phyloP scores from a whole-genome alignment of 306 rosid genomes.

The Rosa multiflora region DNA sequence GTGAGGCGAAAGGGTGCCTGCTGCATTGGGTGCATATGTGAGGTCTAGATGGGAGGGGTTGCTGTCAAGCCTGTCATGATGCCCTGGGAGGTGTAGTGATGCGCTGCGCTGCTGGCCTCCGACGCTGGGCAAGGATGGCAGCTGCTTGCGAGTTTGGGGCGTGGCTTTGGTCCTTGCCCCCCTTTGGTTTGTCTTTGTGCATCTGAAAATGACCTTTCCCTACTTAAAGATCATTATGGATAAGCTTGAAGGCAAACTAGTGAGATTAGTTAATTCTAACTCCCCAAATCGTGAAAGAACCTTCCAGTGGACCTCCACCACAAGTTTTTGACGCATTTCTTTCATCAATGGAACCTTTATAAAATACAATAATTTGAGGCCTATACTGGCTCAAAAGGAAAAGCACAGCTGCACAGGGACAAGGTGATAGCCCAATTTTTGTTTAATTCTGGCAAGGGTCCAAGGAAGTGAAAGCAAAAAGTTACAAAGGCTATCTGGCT shows the following conservation, averaged over 20 bases:
- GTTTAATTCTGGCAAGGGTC: neutral
- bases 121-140: no score
- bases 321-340: neutral
- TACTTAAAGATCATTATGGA: conserved; percentile 7
- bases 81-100: no score
- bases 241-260: conserved; percentile 10
- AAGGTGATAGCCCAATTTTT: neutral
- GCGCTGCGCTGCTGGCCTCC: no score
- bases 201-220: neutral
- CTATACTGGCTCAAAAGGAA: neutral
- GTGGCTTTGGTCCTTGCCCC: neutral
- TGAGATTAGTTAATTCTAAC: neutral
- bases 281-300: neutral
- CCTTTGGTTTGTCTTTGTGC: neutral
- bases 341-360: neutral
- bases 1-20: no score
- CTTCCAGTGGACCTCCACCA: conserved; percentile 3
- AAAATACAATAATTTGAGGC: neutral
- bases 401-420: neutral
- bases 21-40: no score
- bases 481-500: neutral
- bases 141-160: no score
- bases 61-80: no score
- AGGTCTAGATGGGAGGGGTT: no score
- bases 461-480: neutral